Percentiles rank a stretch among this genome's conserved stretches.
Conservation (phyloP, 164 flowering plant species). For the Dillenia suffruticosa region DNA sequence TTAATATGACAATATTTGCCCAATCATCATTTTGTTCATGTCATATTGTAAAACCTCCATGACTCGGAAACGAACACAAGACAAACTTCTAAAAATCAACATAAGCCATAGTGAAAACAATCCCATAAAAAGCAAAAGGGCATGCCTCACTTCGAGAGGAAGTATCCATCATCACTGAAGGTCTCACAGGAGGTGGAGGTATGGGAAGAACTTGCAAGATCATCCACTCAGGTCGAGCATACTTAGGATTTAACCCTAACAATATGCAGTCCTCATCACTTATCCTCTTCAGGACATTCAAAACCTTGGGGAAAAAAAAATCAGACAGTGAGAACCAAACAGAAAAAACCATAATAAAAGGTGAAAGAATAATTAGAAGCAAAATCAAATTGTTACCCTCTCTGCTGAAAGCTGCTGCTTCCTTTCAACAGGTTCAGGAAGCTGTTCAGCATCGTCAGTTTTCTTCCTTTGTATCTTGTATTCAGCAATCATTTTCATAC, state of each 20-base stretch:
- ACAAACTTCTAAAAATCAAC: not conserved
- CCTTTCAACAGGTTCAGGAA: slow-evolving; percentile 98
- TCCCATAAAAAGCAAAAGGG: not conserved
- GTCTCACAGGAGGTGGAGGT: slow-evolving; percentile 99
- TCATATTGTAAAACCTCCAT: too few relatives aligned
- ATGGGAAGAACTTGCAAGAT: slow-evolving; percentile 95
- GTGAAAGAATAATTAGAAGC: not conserved
- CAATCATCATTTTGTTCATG: too few relatives aligned
- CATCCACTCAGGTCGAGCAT: slow-evolving; percentile 99
- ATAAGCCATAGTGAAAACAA: not conserved
- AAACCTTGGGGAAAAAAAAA: slow-evolving; percentile 45
- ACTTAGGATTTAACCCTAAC: slow-evolving; percentile 84
- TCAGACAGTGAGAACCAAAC: not conserved
- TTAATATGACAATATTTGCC: too few relatives aligned
- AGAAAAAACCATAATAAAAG: not conserved
- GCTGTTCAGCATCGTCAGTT: slow-evolving; percentile 85
- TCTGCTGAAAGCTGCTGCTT: slow-evolving; percentile 94
- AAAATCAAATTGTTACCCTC: slow-evolving; percentile 38
- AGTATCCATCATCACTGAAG: slow-evolving; percentile 99
- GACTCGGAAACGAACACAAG: too few relatives aligned
- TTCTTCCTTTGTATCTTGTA: slow-evolving; percentile 87
- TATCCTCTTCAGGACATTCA: slow-evolving; percentile 83
- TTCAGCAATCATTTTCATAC: slow-evolving; percentile 99
- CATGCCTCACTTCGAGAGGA: slow-evolving; percentile 96
- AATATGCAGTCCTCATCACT: slow-evolving; percentile 86